A percentile compares a stretch with the other conserved stretches of the same genome.
Conservation (phyloP, 2,329 filamentous ascomycete species). For the Fusarium humuli region DNA sequence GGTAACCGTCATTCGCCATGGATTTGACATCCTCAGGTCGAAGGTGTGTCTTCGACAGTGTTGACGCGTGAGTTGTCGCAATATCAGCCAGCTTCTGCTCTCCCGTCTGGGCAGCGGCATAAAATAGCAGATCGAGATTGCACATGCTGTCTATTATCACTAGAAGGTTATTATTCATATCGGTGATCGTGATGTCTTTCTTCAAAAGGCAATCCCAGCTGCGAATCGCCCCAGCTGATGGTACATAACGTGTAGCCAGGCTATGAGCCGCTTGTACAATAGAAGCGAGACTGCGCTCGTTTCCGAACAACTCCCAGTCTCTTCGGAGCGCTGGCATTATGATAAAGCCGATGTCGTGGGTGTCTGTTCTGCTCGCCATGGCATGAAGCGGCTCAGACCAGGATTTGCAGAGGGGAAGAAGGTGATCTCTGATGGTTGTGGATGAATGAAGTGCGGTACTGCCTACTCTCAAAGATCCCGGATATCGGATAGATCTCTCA, state of each 20-base stretch:
- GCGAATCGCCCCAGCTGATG: constrained; percentile 57
- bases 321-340: constrained; percentile 60
- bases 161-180: constrained; percentile 48
- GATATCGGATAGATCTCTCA: constrained; percentile 50
- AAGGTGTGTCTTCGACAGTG: constrained; percentile 54
- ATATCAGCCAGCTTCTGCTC: too few species aligned
- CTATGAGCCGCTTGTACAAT: constrained; percentile 58
- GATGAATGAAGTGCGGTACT: too few species aligned
- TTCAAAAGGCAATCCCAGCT: constrained; percentile 59
- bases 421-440: not conserved
- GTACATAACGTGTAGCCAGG: constrained; percentile 57
- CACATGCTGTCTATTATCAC: constrained; percentile 59
- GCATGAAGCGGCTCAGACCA: constrained; percentile 38
- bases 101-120: constrained; percentile 42
- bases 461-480: constrained; percentile 1
- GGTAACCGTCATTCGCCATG: constrained; percentile 11
- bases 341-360: constrained; percentile 67
- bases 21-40: constrained; percentile 42
- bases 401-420: constrained; percentile 17
- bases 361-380: constrained; percentile 59
- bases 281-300: constrained; percentile 53
- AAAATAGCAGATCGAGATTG: constrained; percentile 55
- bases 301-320: constrained; percentile 60
- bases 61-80: constrained; percentile 52
- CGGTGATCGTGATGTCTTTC: constrained; percentile 35